Evolutionary conservation across 768 basidiomycete species (phyloP), one percentile per base, ranked within the genome.

Genomic region (Harrya chromipes): DNA sequence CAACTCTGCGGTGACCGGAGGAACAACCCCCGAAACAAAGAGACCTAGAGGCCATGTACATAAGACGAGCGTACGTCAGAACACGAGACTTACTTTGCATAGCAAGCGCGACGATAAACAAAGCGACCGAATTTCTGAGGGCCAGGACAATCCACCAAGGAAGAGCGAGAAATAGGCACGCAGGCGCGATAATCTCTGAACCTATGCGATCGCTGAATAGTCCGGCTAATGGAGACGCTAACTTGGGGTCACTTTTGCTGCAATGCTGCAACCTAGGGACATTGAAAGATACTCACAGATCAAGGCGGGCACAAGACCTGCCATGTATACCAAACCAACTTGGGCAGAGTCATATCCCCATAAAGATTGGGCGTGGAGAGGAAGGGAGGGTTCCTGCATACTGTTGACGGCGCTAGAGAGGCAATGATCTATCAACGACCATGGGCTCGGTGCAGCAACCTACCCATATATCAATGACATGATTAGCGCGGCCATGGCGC

Each of bases 301-400:
- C 16, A 89, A 60, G 0, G 81, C 79, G 1, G 85, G 87, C 7
- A 85, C 66, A 21, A 84, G 78, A 9, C 77, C 75, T 8, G 81
- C 85, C 49, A 89, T 68, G 61, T 83, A 84, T 14, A 86, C 75
- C n/a, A 88, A 57, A 8, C 87, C 87, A 10, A 86, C 81, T 61
- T 52, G 68, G 64, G n/a, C 62, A 0, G 82, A 72, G 46, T 72
- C 53, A 35, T 79, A 72, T 5, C 64, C 63, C 77, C 81, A 85
- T 7, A 74, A 52, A 11, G 59, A 59, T 53, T 80, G 75, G 31
- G 84, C 60, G 51, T 79, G 80, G 23, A 84, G 62, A 1, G 83
- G 81, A 33, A 85, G 66, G 6, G 81, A 70, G 14, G 84, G 80
- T 44, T 84, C 84, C 56, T 75, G 74, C 43, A 72, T 72, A 31